These are phyloP conservation scores for Symbiodinium natans DNA, from an alignment of 73 alveolate genomes.

Conservation along the genomic window DNA sequence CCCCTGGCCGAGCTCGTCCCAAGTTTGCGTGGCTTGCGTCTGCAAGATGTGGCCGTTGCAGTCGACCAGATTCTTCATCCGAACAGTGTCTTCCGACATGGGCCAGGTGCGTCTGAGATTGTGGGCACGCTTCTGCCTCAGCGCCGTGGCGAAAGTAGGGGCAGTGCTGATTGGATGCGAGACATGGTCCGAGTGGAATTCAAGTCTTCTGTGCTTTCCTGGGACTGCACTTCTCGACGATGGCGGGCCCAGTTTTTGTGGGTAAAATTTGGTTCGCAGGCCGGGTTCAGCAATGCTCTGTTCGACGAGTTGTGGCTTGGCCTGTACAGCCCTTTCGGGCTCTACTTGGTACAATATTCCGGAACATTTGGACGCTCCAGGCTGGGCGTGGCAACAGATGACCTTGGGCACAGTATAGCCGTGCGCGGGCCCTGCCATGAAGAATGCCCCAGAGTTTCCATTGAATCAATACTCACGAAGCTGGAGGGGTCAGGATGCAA, in stretches of 20 bases:
- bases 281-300: no score
- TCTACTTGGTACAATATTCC: background rate
- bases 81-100: background rate
- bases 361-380: no score
- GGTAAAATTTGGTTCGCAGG: background rate
- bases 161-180: background rate
- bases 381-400: no score
- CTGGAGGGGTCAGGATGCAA: no score
- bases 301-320: background rate
- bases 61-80: background rate
- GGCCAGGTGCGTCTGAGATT: background rate
- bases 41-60: background rate
- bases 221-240: background rate
- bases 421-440: no score
- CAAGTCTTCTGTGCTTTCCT: background rate
- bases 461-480: no score
- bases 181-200: background rate
- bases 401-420: no score
- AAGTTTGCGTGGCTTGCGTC: background rate
- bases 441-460: no score
- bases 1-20: background rate
- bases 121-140: background rate
- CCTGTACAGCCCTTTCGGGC: background rate
- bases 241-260: background rate
- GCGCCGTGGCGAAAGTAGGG: background rate